A percentile compares a stretch with the other conserved stretches of the same genome.
Conservation (phyloP, 495 filamentous ascomycete species). For the Lepidopterella palustris region DNA sequence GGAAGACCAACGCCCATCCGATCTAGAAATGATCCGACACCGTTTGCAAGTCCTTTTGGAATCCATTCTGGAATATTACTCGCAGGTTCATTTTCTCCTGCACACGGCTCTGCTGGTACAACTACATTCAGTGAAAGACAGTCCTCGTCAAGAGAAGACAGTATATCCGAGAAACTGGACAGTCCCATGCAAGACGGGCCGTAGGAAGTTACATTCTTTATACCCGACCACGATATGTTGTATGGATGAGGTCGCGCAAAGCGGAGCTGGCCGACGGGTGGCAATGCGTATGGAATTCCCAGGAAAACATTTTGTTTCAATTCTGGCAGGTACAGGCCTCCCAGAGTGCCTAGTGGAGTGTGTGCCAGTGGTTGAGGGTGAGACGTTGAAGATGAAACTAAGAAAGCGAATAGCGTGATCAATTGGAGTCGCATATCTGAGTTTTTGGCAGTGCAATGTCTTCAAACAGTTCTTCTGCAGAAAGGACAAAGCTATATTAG, state of each 20-base stretch:
- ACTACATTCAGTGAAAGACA: slow-evolving; percentile 62
- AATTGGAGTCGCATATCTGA: too few relatives aligned
- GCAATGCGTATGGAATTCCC: slow-evolving; percentile 59
- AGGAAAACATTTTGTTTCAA: slow-evolving; percentile 47
- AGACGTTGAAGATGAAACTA: too few relatives aligned
- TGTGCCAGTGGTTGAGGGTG: too few relatives aligned
- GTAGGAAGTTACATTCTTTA: slow-evolving; percentile 36
- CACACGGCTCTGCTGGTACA: slow-evolving; percentile 50
- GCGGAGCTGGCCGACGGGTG: slow-evolving; percentile 51
- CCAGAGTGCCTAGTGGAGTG: slow-evolving; percentile 34
- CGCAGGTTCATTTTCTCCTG: too few relatives aligned
- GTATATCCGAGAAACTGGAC: slow-evolving; percentile 21
- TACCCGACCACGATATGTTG: slow-evolving; percentile 35
- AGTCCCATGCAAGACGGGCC: slow-evolving; percentile 40
- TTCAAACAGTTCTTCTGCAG: too few relatives aligned
- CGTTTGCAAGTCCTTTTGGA: too few relatives aligned
- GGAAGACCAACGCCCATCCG: background rate
- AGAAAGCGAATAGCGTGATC: too few relatives aligned
- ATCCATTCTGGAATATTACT: too few relatives aligned
- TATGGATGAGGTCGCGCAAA: slow-evolving; percentile 54
- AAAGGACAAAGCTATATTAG: too few relatives aligned
- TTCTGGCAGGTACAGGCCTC: slow-evolving; percentile 23
- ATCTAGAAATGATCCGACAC: too few relatives aligned
- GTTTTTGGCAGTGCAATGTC: too few relatives aligned
- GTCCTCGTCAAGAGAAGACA: slow-evolving; percentile 43